Evolutionary conservation across 2,329 filamentous ascomycete species (phyloP).

Genomic region (Diaporthe caulivora): DNA sequence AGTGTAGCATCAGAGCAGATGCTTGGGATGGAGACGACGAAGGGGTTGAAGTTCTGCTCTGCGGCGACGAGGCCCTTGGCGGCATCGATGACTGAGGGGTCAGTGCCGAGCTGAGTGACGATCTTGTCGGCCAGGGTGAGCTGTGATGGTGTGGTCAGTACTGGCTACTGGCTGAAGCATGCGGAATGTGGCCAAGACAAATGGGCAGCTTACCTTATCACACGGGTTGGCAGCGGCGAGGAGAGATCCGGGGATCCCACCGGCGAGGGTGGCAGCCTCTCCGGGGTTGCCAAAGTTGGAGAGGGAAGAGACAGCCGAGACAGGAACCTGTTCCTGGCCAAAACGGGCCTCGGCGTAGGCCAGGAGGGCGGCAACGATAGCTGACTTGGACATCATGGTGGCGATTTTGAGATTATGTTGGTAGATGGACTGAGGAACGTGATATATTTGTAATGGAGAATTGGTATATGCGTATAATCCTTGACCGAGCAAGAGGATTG

Average conservation of each 20-base stretch:
- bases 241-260: conserved; percentile 70
- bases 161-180: neutral
- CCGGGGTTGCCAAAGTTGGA: conserved; percentile 68
- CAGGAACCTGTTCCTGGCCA: conserved; percentile 72
- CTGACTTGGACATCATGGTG: conserved; percentile 59
- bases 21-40: conserved; percentile 68
- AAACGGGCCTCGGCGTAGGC: conserved; percentile 68
- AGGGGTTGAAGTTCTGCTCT: conserved; percentile 82
- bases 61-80: conserved; percentile 74
- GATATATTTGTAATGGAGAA: neutral
- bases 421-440: neutral
- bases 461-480: neutral
- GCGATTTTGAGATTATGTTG: conserved; percentile 4
- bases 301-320: conserved; percentile 66
- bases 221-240: conserved; percentile 76
- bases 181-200: conserved; percentile 40
- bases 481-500: conserved; percentile 16
- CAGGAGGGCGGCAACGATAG: conserved; percentile 56
- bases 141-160: conserved; percentile 46
- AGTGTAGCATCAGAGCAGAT: conserved; percentile 75
- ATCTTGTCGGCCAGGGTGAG: conserved; percentile 75
- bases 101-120: conserved; percentile 69
- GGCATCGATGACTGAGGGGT: conserved; percentile 70
- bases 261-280: conserved; percentile 73
- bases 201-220: conserved; percentile 61